Percentiles rank a stretch among this genome's conserved stretches.
phyloP scores from a whole-genome alignment of 2,329 filamentous ascomycete species.

The Hypoxylon sp. region DNA sequence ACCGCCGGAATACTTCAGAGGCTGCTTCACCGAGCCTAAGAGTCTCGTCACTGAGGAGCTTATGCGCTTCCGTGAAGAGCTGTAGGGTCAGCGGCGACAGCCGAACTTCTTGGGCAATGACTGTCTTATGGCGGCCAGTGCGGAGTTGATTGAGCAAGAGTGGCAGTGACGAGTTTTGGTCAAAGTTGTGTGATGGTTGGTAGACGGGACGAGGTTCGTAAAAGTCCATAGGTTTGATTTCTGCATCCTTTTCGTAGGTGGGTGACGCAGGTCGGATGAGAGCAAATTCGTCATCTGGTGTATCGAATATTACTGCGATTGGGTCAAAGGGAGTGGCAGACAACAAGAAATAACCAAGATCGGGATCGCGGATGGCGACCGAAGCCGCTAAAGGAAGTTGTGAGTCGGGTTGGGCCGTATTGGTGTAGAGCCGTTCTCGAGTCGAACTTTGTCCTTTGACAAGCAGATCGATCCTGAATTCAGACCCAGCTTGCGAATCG shows the following conservation, averaged over 20 bases:
- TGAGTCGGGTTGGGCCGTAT: constrained; percentile 59
- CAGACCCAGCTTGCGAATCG: constrained; percentile 67
- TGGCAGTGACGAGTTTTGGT: constrained; percentile 67
- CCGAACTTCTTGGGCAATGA: constrained; percentile 74
- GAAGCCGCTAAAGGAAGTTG: constrained; percentile 65
- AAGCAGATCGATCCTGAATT: constrained; percentile 71
- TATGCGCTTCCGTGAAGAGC: constrained; percentile 78
- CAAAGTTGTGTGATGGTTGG: constrained; percentile 71
- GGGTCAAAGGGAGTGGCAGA: constrained; percentile 70
- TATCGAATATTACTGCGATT: constrained; percentile 69
- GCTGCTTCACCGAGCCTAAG: constrained; percentile 75
- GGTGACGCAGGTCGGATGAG: constrained; percentile 59
- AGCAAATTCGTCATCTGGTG: constrained; percentile 64
- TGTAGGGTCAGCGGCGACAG: constrained; percentile 78
- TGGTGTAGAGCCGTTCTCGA: constrained; percentile 68
- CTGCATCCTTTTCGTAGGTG: constrained; percentile 56
- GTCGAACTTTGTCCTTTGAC: constrained; percentile 68
- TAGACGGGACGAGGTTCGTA: constrained; percentile 75
- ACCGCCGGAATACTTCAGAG: constrained; percentile 78
- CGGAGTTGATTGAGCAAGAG: constrained; percentile 66
- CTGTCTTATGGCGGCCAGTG: constrained; percentile 69
- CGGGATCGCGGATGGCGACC: constrained; percentile 67
- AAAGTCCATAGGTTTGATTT: constrained; percentile 62
- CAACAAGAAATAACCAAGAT: constrained; percentile 72
- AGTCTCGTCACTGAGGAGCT: constrained; percentile 76